phyloP scores from a whole-genome alignment of 495 filamentous ascomycete species.

The Copromyces sp. region DNA sequence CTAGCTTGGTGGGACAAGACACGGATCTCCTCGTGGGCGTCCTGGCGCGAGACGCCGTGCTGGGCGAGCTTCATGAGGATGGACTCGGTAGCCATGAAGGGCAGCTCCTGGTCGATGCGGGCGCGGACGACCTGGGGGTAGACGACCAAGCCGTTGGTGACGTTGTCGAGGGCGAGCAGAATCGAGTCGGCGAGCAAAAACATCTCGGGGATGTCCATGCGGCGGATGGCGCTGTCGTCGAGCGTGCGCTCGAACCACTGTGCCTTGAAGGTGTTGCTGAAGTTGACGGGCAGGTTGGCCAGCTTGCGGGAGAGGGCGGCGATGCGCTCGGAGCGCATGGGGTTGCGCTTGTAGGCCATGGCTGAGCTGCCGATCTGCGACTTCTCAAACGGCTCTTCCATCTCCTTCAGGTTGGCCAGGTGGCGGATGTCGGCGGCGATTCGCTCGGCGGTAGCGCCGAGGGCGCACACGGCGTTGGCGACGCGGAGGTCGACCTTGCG shows the following conservation, averaged over 20 bases:
- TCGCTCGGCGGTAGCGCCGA: slow-evolving; percentile 71
- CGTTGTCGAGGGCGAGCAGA: slow-evolving; percentile 71
- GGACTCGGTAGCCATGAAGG: slow-evolving; percentile 80
- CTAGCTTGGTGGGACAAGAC: slow-evolving; percentile 81
- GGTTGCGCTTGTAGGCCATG: slow-evolving; percentile 75
- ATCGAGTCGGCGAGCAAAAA: slow-evolving; percentile 79
- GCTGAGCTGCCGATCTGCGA: slow-evolving; percentile 51
- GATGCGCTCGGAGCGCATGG: slow-evolving; percentile 79
- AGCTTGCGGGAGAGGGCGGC: slow-evolving; percentile 66
- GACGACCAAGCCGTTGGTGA: slow-evolving; percentile 72
- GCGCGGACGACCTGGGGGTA: slow-evolving; percentile 69
- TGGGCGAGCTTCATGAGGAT: slow-evolving; percentile 82
- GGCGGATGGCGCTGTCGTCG: slow-evolving; percentile 38
- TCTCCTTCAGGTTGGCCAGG: slow-evolving; percentile 53
- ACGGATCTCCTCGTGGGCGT: slow-evolving; percentile 86
- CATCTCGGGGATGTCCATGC: slow-evolving; percentile 58
- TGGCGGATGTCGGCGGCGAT: slow-evolving; percentile 67
- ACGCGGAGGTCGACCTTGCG: slow-evolving; percentile 69
- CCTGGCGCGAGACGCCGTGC: slow-evolving; percentile 69
- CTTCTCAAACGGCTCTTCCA: slow-evolving; percentile 89
- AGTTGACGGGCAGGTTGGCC: slow-evolving; percentile 53
- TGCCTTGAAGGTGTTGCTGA: slow-evolving; percentile 63
- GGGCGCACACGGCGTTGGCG: slow-evolving; percentile 66
- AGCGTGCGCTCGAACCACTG: slow-evolving; percentile 74
- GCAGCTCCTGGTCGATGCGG: slow-evolving; percentile 66